Percentiles rank a stretch among this genome's conserved stretches.
These are phyloP conservation scores for Boletus insuetus DNA, from an alignment of 768 basidiomycete genomes.

Conservation along the genomic window DNA sequence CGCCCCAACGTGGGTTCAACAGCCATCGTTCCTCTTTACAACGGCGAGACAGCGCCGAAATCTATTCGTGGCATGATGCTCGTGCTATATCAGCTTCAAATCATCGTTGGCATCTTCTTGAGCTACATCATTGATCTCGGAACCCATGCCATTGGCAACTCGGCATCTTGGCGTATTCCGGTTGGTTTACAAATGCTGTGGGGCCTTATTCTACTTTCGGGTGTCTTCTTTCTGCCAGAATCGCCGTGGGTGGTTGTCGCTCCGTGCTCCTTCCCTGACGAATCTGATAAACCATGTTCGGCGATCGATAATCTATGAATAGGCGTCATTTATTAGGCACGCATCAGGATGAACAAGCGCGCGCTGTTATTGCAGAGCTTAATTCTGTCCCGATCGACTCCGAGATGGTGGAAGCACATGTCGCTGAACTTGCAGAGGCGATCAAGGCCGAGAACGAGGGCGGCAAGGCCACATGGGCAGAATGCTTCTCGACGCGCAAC, in stretches of 20 bases:
- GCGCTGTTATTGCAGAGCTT: conserved; percentile 12
- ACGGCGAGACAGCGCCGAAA: conserved; percentile 76
- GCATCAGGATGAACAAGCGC: conserved; percentile 1
- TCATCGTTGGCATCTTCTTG: conserved; percentile 67
- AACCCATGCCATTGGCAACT: conserved; percentile 10
- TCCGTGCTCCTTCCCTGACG: background rate
- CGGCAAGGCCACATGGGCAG: conserved; percentile 14
- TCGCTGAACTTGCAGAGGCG: conserved; percentile 13
- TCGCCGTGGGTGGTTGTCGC: conserved; percentile 7
- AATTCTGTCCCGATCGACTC: conserved; percentile 14
- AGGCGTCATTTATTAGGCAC: conserved; percentile 10
- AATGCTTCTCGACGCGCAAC: conserved; percentile 16
- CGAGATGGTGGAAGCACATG: conserved; percentile 10
- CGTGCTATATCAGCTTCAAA: conserved; percentile 74
- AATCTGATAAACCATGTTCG: background rate
- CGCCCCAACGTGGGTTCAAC: conserved; percentile 10
- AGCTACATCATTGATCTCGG: conserved; percentile 59
- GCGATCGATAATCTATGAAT: background rate
- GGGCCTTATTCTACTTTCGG: conserved; percentile 12
- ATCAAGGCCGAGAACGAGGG: conserved; percentile 17
- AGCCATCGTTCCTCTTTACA: conserved; percentile 66
- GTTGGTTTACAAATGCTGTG: conserved; percentile 14
- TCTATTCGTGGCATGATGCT: conserved; percentile 67
- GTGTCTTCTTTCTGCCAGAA: conserved; percentile 14
- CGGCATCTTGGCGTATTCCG: conserved; percentile 15